phyloP scores from a whole-genome alignment of 306 rosid genomes.

The Argentina anserina region DNA sequence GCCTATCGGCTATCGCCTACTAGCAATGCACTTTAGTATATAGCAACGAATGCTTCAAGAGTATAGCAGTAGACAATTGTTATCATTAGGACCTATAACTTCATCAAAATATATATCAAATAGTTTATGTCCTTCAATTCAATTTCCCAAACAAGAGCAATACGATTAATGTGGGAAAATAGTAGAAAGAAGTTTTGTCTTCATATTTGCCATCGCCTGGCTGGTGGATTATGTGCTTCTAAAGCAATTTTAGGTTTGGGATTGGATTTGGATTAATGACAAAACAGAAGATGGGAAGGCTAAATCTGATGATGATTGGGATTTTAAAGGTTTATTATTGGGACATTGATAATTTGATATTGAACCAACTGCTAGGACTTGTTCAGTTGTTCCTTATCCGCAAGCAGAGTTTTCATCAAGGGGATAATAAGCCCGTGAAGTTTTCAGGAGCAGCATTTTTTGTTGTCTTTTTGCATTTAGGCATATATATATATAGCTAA shows the following conservation, averaged over 20 bases:
- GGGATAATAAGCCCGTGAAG: neutral
- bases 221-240: neutral
- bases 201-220: neutral
- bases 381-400: neutral
- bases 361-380: neutral
- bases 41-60: no score
- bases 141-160: neutral
- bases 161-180: neutral
- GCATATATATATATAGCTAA: neutral
- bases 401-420: neutral
- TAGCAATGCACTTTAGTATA: no score
- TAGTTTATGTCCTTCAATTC: neutral
- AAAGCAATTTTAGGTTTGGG: neutral
- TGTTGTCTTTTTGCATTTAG: constrained; percentile 13
- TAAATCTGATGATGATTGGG: neutral
- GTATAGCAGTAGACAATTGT: no score
- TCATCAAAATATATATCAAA: no score
- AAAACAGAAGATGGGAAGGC: constrained; percentile 2
- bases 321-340: no score
- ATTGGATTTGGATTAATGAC: neutral
- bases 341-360: no score
- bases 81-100: no score
- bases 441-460: neutral
- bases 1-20: no score
- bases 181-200: neutral